These are phyloP conservation scores for Malassezia caprae DNA, from an alignment of 1,284 basidiomycete species.

Conservation along the genomic window DNA sequence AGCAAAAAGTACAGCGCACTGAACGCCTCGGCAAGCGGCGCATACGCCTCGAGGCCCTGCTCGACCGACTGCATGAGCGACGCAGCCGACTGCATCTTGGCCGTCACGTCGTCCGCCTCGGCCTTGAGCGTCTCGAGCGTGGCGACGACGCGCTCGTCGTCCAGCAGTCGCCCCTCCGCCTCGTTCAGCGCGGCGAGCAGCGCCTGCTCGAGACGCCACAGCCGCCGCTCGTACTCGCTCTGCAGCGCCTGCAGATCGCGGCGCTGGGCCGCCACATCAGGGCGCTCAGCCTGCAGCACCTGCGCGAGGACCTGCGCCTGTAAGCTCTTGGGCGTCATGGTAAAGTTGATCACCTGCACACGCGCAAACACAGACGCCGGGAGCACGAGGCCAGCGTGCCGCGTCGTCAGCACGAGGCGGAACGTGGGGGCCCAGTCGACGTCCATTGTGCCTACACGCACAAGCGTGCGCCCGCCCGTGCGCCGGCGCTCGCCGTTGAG, in stretches of 20 bases:
- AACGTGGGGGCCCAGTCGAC: slow-evolving; percentile 99
- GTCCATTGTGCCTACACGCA: slow-evolving; percentile 94
- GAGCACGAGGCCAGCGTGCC: slow-evolving; percentile 94
- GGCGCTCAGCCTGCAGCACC: slow-evolving; percentile 89
- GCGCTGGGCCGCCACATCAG: slow-evolving; percentile 89
- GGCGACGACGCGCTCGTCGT: slow-evolving; percentile 97
- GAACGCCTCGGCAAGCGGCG: slow-evolving; percentile 89
- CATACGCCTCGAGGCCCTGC: slow-evolving; percentile 83
- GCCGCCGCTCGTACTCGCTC: slow-evolving; percentile 87
- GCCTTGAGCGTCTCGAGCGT: slow-evolving; percentile 92
- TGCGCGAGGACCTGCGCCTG: slow-evolving; percentile 96
- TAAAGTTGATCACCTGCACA: slow-evolving; percentile 99
- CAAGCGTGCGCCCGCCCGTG: slow-evolving; percentile 83
- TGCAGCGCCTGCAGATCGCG: slow-evolving; percentile 98
- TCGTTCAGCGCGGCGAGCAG: slow-evolving; percentile 93
- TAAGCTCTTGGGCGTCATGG: slow-evolving; percentile 94
- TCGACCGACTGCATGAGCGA: slow-evolving; percentile 92
- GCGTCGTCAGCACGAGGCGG: slow-evolving; percentile 88
- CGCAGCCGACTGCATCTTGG: slow-evolving; percentile 95
- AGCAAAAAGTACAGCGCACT: slow-evolving; percentile 95
- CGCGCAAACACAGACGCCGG: slow-evolving; percentile 97
- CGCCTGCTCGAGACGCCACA: slow-evolving; percentile 84
- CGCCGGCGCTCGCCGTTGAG: slow-evolving; percentile 88
- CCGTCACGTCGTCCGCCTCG: slow-evolving; percentile 90
- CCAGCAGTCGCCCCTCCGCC: slow-evolving; percentile 89